These are phyloP conservation scores for Globisporangium radiosum DNA, from an alignment of 352 stramenopile genomes.

Conservation along the genomic window DNA sequence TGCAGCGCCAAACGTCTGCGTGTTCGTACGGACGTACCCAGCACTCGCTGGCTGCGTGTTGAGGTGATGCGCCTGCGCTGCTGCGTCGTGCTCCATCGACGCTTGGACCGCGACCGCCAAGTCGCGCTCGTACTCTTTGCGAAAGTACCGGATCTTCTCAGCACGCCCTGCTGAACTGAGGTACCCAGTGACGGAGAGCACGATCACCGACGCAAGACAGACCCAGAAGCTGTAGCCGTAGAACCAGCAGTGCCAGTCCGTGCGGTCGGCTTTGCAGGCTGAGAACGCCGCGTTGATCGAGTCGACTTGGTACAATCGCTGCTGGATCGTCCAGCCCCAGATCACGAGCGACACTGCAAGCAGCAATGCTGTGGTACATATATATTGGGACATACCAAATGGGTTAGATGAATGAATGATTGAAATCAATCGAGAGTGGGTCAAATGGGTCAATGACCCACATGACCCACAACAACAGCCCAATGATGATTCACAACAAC, in stretches of 20 bases:
- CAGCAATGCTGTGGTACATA: slow-evolving; percentile 35
- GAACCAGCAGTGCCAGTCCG: slow-evolving; percentile 80
- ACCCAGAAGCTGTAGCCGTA: slow-evolving; percentile 86
- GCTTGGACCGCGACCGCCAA: slow-evolving; percentile 70
- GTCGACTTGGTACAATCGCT: slow-evolving; percentile 75
- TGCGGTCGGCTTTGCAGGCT: slow-evolving; percentile 59
- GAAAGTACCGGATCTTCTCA: slow-evolving; percentile 83
- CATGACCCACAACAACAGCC: no score
- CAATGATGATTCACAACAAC: not conserved
- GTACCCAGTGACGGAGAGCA: slow-evolving; percentile 72
- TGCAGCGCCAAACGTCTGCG: slow-evolving; percentile 3
- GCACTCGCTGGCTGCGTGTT: slow-evolving; percentile 6
- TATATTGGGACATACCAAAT: no score
- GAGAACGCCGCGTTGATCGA: slow-evolving; percentile 71
- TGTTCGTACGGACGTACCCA: slow-evolving; percentile 37
- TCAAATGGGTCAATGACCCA: no score
- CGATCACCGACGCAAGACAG: slow-evolving; percentile 72
- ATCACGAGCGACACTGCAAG: slow-evolving; percentile 71
- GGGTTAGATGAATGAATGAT: no score
- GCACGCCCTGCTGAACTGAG: slow-evolving; percentile 70
- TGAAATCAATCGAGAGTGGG: no score
- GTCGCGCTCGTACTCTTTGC: slow-evolving; percentile 76
- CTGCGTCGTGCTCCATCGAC: slow-evolving; percentile 48
- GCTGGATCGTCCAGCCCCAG: slow-evolving; percentile 71
- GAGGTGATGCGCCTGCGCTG: slow-evolving; percentile 17